Evolutionary conservation across 768 basidiomycete species (phyloP), one percentile per base, ranked within the genome.

Genomic region (Kwoniella sp.): DNA sequence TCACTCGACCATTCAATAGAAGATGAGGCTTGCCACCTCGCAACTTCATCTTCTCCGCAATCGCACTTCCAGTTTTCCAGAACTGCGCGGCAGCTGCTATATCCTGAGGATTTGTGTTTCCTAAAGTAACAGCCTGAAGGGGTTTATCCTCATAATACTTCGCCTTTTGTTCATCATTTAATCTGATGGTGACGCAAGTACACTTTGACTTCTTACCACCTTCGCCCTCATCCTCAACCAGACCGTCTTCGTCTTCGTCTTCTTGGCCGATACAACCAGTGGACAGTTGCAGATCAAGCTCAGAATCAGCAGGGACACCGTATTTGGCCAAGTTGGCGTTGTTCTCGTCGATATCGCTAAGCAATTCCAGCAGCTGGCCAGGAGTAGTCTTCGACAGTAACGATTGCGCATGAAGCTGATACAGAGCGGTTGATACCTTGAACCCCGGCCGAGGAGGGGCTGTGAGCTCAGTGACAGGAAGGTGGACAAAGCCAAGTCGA

Each of bases 1-100:
- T 76, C 74, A 94, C 92, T 30, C 94, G 83, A 25, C 94, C 95
- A 69, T 96, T 96, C 55, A 90, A 81, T 36, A 94, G 64, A 37
- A 97, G 62, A 0, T 84, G 90, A 22, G 82, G 82, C 61, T 88
- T 80, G 0, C 88, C 89, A 1, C 87, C 85, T 15, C 76, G 68
- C 26, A 93, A 71, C n/a, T 84, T 83, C 2, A 91, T 69, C 55
- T 85, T 84, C 26, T 86, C 82, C 1, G 83, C 82, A 15, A 90
- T 63, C 12, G 48, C 60, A 46, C 53, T 51, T 26, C 70, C 66
- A 17, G 47, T 54, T 24, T 73, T 58, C 79, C 78, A 80, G 66
- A 78, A 80, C 19, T 62, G 49, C 8, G 67, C 60, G 10, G 76
- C 63, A 17, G 71, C 73, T 6, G 68, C 73, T 13, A 63, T 30